phyloP scores from a whole-genome alignment of 1,284 basidiomycete genomes.

The Marasmius fiardii region DNA sequence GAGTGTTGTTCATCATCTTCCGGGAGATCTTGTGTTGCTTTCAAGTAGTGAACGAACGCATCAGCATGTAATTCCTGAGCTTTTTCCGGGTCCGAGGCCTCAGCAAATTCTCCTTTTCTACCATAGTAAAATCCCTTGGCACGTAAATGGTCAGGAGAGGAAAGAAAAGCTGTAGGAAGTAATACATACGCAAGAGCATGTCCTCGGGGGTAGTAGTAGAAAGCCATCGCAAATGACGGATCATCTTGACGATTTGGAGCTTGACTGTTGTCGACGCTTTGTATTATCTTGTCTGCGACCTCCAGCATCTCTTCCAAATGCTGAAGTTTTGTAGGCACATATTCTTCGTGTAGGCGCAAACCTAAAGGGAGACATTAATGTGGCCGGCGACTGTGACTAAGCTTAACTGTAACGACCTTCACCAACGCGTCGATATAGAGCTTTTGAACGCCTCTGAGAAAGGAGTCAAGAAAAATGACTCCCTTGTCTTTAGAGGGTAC shows the following conservation, averaged over 20 bases:
- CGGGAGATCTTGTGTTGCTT: constrained; percentile 23
- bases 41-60: constrained; percentile 19
- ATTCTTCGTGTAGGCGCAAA: not conserved
- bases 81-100: constrained; percentile 4
- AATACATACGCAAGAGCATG: not conserved
- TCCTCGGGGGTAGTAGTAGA: constrained; percentile 1
- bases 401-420: constrained; percentile 16
- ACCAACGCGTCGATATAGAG: constrained; percentile 24
- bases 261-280: constrained; percentile 4
- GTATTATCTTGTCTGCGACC: constrained; percentile 8
- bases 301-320: constrained; percentile 4
- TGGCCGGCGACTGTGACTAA: not conserved
- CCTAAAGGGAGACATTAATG: not conserved
- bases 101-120: not conserved
- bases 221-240: constrained; percentile 1
- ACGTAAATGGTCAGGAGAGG: not conserved
- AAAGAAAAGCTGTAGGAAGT: not conserved
- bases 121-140: not conserved
- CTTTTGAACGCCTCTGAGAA: constrained; percentile 23
- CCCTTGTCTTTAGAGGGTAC: constrained; percentile 22
- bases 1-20: constrained; percentile 26
- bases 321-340: constrained; percentile 1
- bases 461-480: constrained; percentile 24
- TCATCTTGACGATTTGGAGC: not conserved
- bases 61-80: constrained; percentile 8